Percentiles rank a stretch among this genome's conserved stretches.
phyloP scores from a whole-genome alignment of 1,284 basidiomycete genomes.

The Melampsora abietis-canadensis region DNA sequence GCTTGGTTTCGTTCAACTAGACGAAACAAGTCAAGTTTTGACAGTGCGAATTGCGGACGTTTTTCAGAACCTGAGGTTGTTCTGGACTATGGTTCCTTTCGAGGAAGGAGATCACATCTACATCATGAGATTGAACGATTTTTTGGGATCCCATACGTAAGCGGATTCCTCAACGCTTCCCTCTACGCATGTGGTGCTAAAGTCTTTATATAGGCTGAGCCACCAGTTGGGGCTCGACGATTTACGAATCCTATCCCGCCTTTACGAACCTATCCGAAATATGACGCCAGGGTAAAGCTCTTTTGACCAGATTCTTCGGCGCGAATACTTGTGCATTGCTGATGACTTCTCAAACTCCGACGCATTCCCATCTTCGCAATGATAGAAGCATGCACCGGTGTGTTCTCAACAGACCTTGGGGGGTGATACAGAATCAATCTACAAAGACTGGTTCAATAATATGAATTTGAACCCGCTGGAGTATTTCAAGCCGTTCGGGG shows the following conservation, averaged over 20 bases:
- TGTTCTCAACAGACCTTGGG: slow-evolving; percentile 39
- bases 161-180: background rate
- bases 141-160: slow-evolving; percentile 36
- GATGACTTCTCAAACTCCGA: background rate
- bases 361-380: background rate
- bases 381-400: slow-evolving; percentile 13
- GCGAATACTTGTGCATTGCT: background rate
- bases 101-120: slow-evolving; percentile 7
- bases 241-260: slow-evolving; percentile 38
- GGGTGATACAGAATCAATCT: slow-evolving; percentile 17
- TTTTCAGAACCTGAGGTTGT: slow-evolving; percentile 12
- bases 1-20: background rate
- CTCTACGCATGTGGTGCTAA: background rate
- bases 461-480: slow-evolving; percentile 25
- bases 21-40: background rate
- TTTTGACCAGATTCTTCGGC: background rate
- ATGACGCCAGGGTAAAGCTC: slow-evolving; percentile 19
- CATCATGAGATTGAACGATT: slow-evolving; percentile 24
- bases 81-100: slow-evolving; percentile 37
- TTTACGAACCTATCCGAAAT: slow-evolving; percentile 14
- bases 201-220: slow-evolving; percentile 11
- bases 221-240: slow-evolving; percentile 17
- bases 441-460: slow-evolving; percentile 28
- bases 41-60: background rate
- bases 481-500: slow-evolving; percentile 29